Conservation (phyloP, 805 yeast species). For the Ogataea wickerhamii region DNA sequence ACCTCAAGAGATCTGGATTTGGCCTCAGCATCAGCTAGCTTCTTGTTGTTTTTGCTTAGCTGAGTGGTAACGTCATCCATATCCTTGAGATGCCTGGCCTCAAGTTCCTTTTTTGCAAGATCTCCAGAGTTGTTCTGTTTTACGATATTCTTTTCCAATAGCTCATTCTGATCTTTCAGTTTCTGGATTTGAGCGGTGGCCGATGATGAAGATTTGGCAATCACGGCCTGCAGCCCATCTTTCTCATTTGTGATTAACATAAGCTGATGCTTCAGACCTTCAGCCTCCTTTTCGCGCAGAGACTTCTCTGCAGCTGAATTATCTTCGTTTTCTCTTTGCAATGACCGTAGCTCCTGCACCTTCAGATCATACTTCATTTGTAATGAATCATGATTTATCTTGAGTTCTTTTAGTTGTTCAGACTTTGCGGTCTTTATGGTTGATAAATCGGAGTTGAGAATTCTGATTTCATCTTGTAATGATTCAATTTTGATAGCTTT, state of each 20-base stretch:
- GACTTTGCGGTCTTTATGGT: too few relatives aligned
- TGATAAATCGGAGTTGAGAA: too few relatives aligned
- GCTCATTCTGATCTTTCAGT: not conserved
- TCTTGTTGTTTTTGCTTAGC: conserved; percentile 2
- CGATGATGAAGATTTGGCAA: not conserved
- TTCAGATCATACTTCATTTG: too few relatives aligned
- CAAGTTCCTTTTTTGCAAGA: not conserved
- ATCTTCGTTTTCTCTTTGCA: too few relatives aligned
- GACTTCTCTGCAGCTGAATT: too few relatives aligned
- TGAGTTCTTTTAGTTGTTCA: too few relatives aligned
- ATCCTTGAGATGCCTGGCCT: not conserved
- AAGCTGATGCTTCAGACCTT: not conserved
- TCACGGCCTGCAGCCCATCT: not conserved
- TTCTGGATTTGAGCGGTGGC: not conserved
- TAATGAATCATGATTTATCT: too few relatives aligned
- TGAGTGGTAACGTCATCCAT: not conserved
- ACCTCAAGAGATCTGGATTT: not conserved
- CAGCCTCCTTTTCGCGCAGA: not conserved
- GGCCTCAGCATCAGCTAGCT: not conserved
- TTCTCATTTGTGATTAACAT: not conserved
- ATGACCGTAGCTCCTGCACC: too few relatives aligned
- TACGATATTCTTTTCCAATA: not conserved
- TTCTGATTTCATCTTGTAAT: not conserved
- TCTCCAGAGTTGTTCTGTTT: not conserved
- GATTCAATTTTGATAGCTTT: not conserved